phyloP scores from a whole-genome alignment of 2,329 filamentous ascomycete species.

The Fusarium abutilonis region DNA sequence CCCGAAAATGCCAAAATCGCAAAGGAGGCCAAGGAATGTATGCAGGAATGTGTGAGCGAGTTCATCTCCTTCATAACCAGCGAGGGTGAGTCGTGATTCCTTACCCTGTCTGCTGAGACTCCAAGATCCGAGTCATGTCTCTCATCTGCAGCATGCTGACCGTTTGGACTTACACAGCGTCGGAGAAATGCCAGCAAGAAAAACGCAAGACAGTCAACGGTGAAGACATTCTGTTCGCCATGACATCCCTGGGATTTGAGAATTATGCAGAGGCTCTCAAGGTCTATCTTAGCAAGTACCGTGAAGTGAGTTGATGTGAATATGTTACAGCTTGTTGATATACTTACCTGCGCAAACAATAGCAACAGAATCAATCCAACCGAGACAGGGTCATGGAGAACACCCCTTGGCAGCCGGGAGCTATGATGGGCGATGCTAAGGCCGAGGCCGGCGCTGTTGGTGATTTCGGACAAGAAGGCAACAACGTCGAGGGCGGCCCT shows the following conservation, averaged over 20 bases:
- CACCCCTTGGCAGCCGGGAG: conserved; percentile 44
- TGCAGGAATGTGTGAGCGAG: conserved; percentile 99
- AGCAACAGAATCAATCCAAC: conserved; percentile 57
- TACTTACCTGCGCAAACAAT: conserved; percentile 19
- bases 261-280: conserved; percentile 98
- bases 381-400: conserved; percentile 53
- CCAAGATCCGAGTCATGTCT: conserved; percentile 31
- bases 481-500: conserved; percentile 53
- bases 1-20: conserved; percentile 99
- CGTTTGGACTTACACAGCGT: conserved; percentile 67
- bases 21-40: conserved; percentile 99
- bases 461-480: conserved; percentile 58
- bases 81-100: conserved; percentile 74
- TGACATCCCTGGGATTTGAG: conserved; percentile 98
- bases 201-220: conserved; percentile 99
- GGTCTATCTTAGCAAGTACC: conserved; percentile 96
- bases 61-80: conserved; percentile 99
- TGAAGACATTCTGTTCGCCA: conserved; percentile 97
- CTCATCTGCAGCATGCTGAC: conserved; percentile 37
- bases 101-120: conserved; percentile 11
- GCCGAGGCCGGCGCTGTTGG: conserved; percentile 44
- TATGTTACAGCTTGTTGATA: background rate
- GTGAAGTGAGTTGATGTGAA: conserved; percentile 76
- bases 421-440: conserved; percentile 50
- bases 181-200: conserved; percentile 99